phyloP scores from a whole-genome alignment of 1,284 basidiomycete genomes.

The Agaricales sp. region DNA sequence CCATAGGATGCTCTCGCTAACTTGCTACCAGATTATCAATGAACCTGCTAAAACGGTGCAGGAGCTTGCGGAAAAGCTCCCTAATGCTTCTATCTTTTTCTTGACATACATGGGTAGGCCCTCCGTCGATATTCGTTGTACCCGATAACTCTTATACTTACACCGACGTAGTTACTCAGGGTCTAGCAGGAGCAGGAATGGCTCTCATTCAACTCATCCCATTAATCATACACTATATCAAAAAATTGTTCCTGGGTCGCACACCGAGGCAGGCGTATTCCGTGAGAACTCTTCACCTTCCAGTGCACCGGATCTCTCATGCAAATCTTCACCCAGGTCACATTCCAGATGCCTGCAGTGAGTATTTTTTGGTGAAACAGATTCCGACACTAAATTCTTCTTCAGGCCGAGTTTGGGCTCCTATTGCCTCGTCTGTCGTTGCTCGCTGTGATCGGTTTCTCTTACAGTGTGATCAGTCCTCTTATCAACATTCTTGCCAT shows the following conservation, averaged over 20 bases:
- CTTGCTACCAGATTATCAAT: slow-evolving; percentile 25
- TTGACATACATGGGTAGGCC: slow-evolving; percentile 55
- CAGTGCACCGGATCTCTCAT: not conserved
- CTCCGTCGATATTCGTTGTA: not conserved
- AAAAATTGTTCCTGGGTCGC: slow-evolving; percentile 42
- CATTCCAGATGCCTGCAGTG: slow-evolving; percentile 31
- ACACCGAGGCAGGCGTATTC: slow-evolving; percentile 40
- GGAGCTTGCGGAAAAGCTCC: slow-evolving; percentile 51
- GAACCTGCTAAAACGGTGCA: slow-evolving; percentile 41
- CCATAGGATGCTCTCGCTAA: not conserved
- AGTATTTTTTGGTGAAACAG: slow-evolving; percentile 7
- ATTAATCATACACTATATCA: slow-evolving; percentile 58
- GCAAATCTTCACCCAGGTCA: slow-evolving; percentile 17
- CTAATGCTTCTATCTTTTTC: slow-evolving; percentile 72
- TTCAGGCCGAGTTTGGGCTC: slow-evolving; percentile 34
- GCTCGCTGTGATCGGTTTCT: slow-evolving; percentile 41
- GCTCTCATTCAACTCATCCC: slow-evolving; percentile 55
- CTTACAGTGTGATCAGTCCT: slow-evolving; percentile 66
- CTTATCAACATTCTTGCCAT: slow-evolving; percentile 64
- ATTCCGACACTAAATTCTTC: not conserved
- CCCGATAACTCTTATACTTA: not conserved
- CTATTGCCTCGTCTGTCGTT: slow-evolving; percentile 40
- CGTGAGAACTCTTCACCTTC: slow-evolving; percentile 12
- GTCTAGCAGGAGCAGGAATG: slow-evolving; percentile 43
- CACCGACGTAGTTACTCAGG: slow-evolving; percentile 30